Conservation (phyloP, 176 grass and related monocot species). For the Rhynchospora tenuis region DNA sequence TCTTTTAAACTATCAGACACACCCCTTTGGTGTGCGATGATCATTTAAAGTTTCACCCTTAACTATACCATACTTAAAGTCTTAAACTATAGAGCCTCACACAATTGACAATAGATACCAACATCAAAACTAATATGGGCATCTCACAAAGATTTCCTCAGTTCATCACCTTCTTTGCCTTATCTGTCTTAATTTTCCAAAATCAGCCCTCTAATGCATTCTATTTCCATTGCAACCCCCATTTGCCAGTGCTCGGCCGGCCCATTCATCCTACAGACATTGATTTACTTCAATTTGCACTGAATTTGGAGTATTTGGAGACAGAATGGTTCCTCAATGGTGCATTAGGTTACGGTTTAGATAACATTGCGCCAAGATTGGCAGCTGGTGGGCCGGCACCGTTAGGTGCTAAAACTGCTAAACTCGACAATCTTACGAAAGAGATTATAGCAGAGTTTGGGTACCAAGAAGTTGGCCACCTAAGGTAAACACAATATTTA, state of each 20-base stretch:
- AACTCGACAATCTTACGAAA: conserved; percentile 45
- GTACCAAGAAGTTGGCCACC: conserved; percentile 72
- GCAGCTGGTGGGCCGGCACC: conserved; percentile 39
- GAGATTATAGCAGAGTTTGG: conserved; percentile 68
- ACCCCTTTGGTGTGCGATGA: neutral
- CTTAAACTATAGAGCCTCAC: neutral
- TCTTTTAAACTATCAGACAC: conserved; percentile 4
- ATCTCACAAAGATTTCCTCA: neutral
- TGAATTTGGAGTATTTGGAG: conserved; percentile 81
- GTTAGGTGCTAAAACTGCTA: conserved; percentile 30
- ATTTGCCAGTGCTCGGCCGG: conserved; percentile 14
- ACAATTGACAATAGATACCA: neutral
- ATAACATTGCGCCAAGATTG: conserved; percentile 40
- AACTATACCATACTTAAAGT: conserved; percentile 10
- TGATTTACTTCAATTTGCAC: conserved; percentile 66
- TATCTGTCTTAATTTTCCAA: neutral
- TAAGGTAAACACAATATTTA: conserved; percentile 19
- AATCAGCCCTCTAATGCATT: conserved; percentile 25
- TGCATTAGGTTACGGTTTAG: conserved; percentile 49
- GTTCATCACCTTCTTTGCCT: neutral
- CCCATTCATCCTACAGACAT: conserved; percentile 53
- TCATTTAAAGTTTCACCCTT: neutral
- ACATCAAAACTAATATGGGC: conserved; percentile 28
- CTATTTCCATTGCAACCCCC: conserved; percentile 26
- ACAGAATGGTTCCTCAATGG: conserved; percentile 73